Conservation (phyloP, 2,329 filamentous ascomycete species). For the Podosphaera xanthii region DNA sequence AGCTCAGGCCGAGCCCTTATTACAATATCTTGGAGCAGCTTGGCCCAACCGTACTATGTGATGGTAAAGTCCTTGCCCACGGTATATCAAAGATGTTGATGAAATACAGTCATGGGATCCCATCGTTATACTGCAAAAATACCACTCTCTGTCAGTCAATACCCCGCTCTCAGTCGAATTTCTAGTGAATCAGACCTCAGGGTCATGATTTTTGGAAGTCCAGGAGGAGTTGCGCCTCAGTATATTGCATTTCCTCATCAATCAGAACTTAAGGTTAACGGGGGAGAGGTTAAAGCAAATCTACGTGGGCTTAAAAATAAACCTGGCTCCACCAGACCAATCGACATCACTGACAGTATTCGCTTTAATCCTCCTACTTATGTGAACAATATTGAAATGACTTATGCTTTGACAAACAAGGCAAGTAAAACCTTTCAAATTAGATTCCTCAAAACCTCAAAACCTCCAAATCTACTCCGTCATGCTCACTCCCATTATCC, state of each 20-base stretch:
- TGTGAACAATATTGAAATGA: conserved; percentile 58
- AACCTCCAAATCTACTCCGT: too few relatives aligned
- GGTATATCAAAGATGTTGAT: background rate
- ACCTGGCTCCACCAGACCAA: conserved; percentile 78
- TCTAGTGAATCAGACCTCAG: conserved; percentile 21
- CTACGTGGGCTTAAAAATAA: conserved; percentile 88
- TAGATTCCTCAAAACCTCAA: conserved; percentile 1
- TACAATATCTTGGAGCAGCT: conserved; percentile 48
- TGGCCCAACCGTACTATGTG: conserved; percentile 41
- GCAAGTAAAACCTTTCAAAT: conserved; percentile 22
- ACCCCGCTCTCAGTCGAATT: conserved; percentile 16
- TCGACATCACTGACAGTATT: conserved; percentile 64
- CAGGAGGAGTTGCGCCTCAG: conserved; percentile 35
- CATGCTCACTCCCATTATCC: conserved; percentile 10
- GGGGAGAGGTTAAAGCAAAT: conserved; percentile 76
- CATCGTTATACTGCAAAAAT: conserved; percentile 27
- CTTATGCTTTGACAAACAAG: conserved; percentile 80
- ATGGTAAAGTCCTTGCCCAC: conserved; percentile 32
- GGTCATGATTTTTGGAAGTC: conserved; percentile 67
- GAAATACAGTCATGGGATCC: conserved; percentile 13
- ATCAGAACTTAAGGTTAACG: conserved; percentile 78
- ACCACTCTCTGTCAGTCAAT: conserved; percentile 30
- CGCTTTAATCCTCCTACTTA: conserved; percentile 40
- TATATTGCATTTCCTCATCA: conserved; percentile 83
- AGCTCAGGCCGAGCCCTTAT: conserved; percentile 65